These are phyloP conservation scores for Euphorbia celastroides DNA, from an alignment of 441 rosid genomes.

Conservation along the genomic window DNA sequence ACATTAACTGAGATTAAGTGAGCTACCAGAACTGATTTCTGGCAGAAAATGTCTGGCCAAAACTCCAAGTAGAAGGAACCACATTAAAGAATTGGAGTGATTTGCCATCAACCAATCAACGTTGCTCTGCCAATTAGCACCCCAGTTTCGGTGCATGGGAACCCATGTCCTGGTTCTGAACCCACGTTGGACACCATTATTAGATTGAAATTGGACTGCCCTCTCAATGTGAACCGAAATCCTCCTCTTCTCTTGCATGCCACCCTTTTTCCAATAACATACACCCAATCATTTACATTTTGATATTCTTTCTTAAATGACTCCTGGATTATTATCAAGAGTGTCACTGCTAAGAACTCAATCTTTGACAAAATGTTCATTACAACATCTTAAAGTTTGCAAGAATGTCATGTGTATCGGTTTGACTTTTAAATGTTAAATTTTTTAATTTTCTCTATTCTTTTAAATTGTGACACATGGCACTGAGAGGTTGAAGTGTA, in stretches of 20 bases:
- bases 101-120: slow-evolving; percentile 49
- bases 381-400: too few species aligned
- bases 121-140: slow-evolving; percentile 74
- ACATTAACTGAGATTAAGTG: not conserved
- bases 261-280: slow-evolving; percentile 31
- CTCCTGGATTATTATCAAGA: too few species aligned
- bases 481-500: too few species aligned
- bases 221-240: slow-evolving; percentile 70
- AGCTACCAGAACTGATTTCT: slow-evolving; percentile 38
- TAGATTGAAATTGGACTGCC: slow-evolving; percentile 66
- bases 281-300: too few species aligned
- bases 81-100: slow-evolving; percentile 48
- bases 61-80: slow-evolving; percentile 58
- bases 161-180: slow-evolving; percentile 43
- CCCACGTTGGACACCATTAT: slow-evolving; percentile 75
- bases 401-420: too few species aligned
- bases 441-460: too few species aligned
- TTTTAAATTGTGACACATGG: too few species aligned
- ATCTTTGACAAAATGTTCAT: too few species aligned
- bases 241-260: slow-evolving; percentile 76
- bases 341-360: too few species aligned
- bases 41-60: slow-evolving; percentile 76
- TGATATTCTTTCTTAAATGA: too few species aligned
- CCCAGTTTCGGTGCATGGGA: slow-evolving; percentile 66
- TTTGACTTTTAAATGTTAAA: too few species aligned